Evolutionary conservation across 129 eudicot species (phyloP).

Genomic region (Tagetes patula): DNA sequence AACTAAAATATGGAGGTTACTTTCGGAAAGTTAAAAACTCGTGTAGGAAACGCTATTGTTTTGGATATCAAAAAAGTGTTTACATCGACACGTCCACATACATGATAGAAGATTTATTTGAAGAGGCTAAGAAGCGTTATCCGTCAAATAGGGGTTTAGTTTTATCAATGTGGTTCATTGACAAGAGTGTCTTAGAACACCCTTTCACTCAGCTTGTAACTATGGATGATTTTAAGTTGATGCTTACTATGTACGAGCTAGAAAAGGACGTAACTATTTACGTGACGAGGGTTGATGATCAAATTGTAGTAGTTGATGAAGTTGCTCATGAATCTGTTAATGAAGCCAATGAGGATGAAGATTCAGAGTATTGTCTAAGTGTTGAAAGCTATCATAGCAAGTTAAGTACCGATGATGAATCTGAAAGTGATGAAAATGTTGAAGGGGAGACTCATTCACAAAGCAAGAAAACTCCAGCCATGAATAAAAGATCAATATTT

Average conservation of each 20-base stretch:
- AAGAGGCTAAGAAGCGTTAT: background rate
- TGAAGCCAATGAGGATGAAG: conserved; percentile 7
- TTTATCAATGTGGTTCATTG: background rate
- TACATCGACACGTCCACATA: too few relatives aligned
- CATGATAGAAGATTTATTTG: background rate
- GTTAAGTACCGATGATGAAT: background rate
- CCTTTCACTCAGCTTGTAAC: background rate
- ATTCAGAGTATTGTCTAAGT: background rate
- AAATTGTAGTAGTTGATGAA: too few relatives aligned
- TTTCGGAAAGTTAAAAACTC: too few relatives aligned
- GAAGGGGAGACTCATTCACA: background rate
- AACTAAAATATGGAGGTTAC: too few relatives aligned
- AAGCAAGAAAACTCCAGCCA: background rate
- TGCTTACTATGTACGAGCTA: background rate
- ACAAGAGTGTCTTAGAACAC: background rate
- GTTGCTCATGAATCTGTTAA: background rate
- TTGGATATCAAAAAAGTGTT: too few relatives aligned
- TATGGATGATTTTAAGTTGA: background rate
- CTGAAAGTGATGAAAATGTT: background rate
- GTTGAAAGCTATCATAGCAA: background rate
- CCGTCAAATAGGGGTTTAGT: background rate
- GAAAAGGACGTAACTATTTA: conserved; percentile 7
- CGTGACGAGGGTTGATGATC: background rate
- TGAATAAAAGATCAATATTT: background rate
- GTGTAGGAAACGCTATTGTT: too few relatives aligned